phyloP scores from a whole-genome alignment of 2,329 filamentous ascomycete species.

The Epichloe baconii region DNA sequence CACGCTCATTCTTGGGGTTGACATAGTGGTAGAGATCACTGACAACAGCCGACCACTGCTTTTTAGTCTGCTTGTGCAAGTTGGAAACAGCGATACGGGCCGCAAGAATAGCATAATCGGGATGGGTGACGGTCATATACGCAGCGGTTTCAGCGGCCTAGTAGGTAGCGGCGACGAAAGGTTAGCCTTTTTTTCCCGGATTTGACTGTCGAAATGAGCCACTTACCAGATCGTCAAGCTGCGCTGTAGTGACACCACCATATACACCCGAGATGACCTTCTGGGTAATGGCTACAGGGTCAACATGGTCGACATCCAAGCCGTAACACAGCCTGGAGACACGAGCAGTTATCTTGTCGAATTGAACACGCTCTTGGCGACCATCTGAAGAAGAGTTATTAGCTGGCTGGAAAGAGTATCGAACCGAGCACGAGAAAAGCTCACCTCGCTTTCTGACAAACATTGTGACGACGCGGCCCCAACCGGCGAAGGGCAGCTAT shows the following conservation, averaged over 20 bases:
- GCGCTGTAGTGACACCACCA: constrained; percentile 90
- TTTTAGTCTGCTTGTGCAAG: constrained; percentile 99
- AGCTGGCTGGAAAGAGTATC: background rate
- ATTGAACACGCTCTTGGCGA: constrained; percentile 98
- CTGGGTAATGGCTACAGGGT: constrained; percentile 95
- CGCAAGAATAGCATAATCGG: constrained; percentile 96
- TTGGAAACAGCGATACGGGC: constrained; percentile 98
- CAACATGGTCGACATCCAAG: constrained; percentile 86
- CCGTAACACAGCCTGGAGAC: constrained; percentile 97
- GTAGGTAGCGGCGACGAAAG: background rate
- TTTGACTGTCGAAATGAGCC: constrained; percentile 1
- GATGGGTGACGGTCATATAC: constrained; percentile 99
- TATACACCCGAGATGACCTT: constrained; percentile 99
- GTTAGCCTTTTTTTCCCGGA: background rate
- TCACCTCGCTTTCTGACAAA: constrained; percentile 51
- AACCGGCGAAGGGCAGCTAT: constrained; percentile 10
- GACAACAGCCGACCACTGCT: constrained; percentile 95
- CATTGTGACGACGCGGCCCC: constrained; percentile 29
- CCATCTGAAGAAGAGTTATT: constrained; percentile 54
- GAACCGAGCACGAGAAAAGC: constrained; percentile 14
- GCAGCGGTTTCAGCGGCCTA: constrained; percentile 97
- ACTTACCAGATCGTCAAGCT: constrained; percentile 91
- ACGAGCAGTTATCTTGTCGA: constrained; percentile 99
- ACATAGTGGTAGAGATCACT: constrained; percentile 89
- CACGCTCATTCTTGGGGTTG: constrained; percentile 78